phyloP scores from a whole-genome alignment of 1,284 basidiomycete species.

The Rhizoctonia solani region DNA sequence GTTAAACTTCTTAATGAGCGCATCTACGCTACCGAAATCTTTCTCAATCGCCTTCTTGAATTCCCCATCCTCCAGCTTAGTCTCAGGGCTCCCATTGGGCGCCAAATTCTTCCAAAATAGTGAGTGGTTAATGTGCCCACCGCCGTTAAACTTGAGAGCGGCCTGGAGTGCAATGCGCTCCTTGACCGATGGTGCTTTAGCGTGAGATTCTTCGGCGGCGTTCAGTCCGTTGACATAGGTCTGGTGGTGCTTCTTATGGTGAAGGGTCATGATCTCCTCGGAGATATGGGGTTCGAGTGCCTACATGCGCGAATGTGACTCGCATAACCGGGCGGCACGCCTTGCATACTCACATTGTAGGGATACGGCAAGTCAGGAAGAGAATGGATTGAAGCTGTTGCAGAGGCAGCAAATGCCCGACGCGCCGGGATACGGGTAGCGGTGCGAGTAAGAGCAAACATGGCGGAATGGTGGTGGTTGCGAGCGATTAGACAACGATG shows the following conservation, averaged over 20 bases:
- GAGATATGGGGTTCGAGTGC: constrained; percentile 79
- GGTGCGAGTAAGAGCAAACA: constrained; percentile 55
- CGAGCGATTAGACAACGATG: not conserved
- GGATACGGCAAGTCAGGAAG: constrained; percentile 89
- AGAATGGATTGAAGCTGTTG: constrained; percentile 55
- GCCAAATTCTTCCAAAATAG: constrained; percentile 98
- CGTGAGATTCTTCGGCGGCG: constrained; percentile 85
- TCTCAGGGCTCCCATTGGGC: constrained; percentile 64
- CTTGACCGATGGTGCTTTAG: constrained; percentile 67
- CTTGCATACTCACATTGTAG: constrained; percentile 70
- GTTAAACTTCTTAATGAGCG: constrained; percentile 74
- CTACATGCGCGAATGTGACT: constrained; percentile 42
- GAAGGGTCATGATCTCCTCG: constrained; percentile 86
- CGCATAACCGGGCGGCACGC: not conserved
- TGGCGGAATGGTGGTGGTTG: constrained; percentile 46
- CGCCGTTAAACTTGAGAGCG: constrained; percentile 90
- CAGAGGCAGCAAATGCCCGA: constrained; percentile 50
- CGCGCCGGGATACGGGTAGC: constrained; percentile 43
- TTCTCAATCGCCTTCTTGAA: constrained; percentile 81
- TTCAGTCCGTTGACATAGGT: constrained; percentile 91
- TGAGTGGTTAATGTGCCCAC: constrained; percentile 89
- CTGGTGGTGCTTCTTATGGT: constrained; percentile 96
- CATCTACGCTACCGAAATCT: constrained; percentile 83
- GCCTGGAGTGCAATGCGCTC: constrained; percentile 84
- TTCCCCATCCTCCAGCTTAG: constrained; percentile 69